Evolutionary conservation across 108 stramenopile species (phyloP), one percentile per base, ranked within the genome.

Genomic region (Nitzschia sp.): DNA sequence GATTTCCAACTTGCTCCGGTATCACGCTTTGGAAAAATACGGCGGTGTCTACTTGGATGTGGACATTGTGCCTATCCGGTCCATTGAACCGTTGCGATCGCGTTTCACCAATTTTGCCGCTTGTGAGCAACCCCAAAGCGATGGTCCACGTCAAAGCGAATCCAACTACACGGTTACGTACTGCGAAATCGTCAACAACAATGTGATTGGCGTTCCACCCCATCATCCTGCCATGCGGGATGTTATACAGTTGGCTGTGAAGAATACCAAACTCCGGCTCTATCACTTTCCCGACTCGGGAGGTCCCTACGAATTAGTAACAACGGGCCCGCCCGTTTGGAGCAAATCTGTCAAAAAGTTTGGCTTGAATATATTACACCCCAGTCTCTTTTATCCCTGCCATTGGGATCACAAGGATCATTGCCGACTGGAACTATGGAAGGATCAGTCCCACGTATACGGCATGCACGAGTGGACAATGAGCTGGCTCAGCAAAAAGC

Each of bases 21-120:
- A 59, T 30, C 57, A 59, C 30, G 57, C 19, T 17, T 24, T 59
- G 17, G 57, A 31, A 30, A 59, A 59, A 29, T 59, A 59, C 30
- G 57, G 57, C 13, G 57, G 57, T 13, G 33, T 34, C 23, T 59
- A 59, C 23, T 59, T 59, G 17, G 57, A 59, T 59, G 33, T 19
- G 29, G 57, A 59, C 23, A 59, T 59, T 30, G 33, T 59, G 15
- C 57, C 57, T 11, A 17, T 59, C 0, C 29, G 28, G 19, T 34
- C 57, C 6, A 29, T 59, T n/a, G 49, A 51, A n/a, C 49, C 49
- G 4, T 19, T 51, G 21, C 49, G 49, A 8, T 4, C 4, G 8
- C 49, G 49, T 5, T 51, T 51, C n/a, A 8, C 13, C 4, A 19
- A 17, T 19, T 51, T 51, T 51, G 5, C 49, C 17, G 49, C 49